Evolutionary conservation across 345 rosid genomes (phyloP), one percentile per base, ranked within the genome.

Genomic region (Zanthoxylum bungeanum): DNA sequence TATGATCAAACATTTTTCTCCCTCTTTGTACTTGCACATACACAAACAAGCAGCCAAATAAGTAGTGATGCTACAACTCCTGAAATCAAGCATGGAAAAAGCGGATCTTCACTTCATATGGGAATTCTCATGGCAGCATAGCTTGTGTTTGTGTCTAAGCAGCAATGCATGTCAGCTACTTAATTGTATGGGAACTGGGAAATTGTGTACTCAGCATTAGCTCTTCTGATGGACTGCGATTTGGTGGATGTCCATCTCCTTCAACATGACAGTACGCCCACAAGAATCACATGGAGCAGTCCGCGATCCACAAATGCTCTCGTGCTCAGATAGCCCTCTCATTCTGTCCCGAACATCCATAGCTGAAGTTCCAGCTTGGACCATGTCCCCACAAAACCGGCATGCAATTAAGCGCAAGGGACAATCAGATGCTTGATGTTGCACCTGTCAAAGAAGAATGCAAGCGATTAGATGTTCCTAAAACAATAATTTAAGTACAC

Each of bases 181-280:
- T 8, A 31, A 14, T 22, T 28, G 39, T 22, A 30, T 2, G 16
- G 53, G n/a, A 33, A 53, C 7, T 7, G 34, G 46, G 44, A 58
- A 36, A 14, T 58, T 70, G 21, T 4, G 33, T 2, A 44, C 7
- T 0, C 11, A 36, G 59, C 31, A 73, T 76, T 73, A 87, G 80
- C 81, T 83, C 87, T 87, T 92, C 57, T 81, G 96, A 69, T 91
- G 99, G 64, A 92, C 98, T 4, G 97, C 97, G 36, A 89, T 70
- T 58, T 91, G 97, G 80, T 95, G 99, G 64, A 92, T 91, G 76
- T 92, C 98, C 99, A 92, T 95, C 19, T 95, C 98, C 79, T 95
- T 95, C 79, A 95, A 77, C 99, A 91, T 93, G 69, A 95, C 89
- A 0, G 98, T 85, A n/a, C 97, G 87, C 42, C 99, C 97, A 33